phyloP scores from a whole-genome alignment of 1,284 basidiomycete species.

The Tausonia pullulans region DNA sequence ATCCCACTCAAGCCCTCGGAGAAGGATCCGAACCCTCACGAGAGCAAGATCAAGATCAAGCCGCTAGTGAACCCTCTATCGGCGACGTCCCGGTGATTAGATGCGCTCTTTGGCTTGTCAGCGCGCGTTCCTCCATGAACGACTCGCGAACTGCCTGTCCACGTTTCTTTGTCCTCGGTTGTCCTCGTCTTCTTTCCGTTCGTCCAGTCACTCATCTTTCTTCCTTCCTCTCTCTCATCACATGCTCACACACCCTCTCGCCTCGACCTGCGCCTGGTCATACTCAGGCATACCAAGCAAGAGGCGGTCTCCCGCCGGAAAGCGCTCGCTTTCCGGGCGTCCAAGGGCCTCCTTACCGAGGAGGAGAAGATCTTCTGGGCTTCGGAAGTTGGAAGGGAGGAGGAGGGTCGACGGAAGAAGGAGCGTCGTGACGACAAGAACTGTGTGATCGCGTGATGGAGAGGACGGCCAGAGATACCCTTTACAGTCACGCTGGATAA shows the following conservation, averaged over 20 bases:
- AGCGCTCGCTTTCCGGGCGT: constrained; percentile 3
- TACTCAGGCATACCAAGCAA: constrained; percentile 1
- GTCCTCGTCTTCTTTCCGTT: too few relatives aligned
- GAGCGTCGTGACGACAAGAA: not conserved
- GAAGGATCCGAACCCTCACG: constrained; percentile 10
- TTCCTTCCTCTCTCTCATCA: not conserved
- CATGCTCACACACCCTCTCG: not conserved
- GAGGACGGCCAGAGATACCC: too few relatives aligned
- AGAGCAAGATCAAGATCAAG: constrained; percentile 2
- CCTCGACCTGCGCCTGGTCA: not conserved
- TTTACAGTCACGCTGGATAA: too few relatives aligned
- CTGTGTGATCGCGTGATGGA: not conserved
- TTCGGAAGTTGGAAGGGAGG: not conserved
- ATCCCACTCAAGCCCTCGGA: not conserved
- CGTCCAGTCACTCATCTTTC: not conserved
- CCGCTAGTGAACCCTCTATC: constrained; percentile 2
- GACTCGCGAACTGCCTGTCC: too few relatives aligned
- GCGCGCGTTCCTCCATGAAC: too few relatives aligned
- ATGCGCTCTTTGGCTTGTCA: too few relatives aligned
- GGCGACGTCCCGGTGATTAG: constrained; percentile 10
- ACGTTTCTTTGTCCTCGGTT: too few relatives aligned
- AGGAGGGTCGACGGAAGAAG: not conserved
- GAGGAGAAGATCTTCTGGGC: constrained; percentile 11
- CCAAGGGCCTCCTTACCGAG: not conserved
- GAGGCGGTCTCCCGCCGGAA: constrained; percentile 3